phyloP scores from a whole-genome alignment of 2,329 filamentous ascomycete species.

The Fusarium brachygibbosum region DNA sequence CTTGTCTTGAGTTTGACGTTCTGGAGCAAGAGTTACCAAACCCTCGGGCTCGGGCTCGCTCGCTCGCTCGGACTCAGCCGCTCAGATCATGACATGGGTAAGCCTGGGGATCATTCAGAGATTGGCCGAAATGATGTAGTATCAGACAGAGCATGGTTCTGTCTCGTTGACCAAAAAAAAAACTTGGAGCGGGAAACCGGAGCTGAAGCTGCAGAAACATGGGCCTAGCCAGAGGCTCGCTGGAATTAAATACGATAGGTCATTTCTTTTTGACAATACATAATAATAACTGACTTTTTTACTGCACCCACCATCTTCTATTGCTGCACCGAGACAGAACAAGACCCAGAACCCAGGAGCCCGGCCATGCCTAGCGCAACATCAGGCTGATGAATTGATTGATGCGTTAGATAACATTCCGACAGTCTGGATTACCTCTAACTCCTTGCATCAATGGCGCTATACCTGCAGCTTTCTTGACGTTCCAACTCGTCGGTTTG shows the following conservation, averaged over 20 bases:
- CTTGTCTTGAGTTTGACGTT: constrained; percentile 37
- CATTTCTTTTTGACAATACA: constrained; percentile 28
- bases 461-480: background rate
- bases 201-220: constrained; percentile 25
- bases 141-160: constrained; percentile 7
- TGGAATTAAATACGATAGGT: constrained; percentile 30
- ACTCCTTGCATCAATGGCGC: constrained; percentile 5
- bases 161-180: constrained; percentile 1
- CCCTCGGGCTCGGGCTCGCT: constrained; percentile 19
- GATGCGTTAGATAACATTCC: constrained; percentile 26
- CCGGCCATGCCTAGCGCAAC: constrained; percentile 32
- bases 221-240: constrained; percentile 12
- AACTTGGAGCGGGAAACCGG: constrained; percentile 4
- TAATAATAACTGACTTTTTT: constrained; percentile 37
- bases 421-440: constrained; percentile 19
- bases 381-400: constrained; percentile 2
- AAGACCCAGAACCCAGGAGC: constrained; percentile 19
- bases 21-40: constrained; percentile 18
- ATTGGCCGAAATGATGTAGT: constrained; percentile 7
- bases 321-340: constrained; percentile 24
- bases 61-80: constrained; percentile 4
- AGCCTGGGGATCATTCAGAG: background rate
- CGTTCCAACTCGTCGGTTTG: constrained; percentile 13
- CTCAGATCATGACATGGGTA: constrained; percentile 9
- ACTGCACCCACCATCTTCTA: background rate